Percentiles rank a stretch among this genome's conserved stretches.
These are phyloP conservation scores for Aschersonia sp. DNA, from an alignment of 2,329 filamentous ascomycete species.

Conservation along the genomic window DNA sequence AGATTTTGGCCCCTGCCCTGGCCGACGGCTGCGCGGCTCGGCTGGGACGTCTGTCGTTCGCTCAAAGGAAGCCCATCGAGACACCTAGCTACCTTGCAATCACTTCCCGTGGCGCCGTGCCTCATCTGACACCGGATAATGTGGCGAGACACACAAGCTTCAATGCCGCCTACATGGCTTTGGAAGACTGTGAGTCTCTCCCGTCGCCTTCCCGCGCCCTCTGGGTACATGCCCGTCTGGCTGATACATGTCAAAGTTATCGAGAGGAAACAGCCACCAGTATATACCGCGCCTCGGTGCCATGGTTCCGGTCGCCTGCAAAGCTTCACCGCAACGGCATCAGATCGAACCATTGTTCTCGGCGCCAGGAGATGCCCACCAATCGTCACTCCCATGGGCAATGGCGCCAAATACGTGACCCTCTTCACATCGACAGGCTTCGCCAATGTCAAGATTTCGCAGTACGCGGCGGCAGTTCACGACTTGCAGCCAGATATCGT, in stretches of 20 bases:
- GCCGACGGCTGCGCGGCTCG: slow-evolving; percentile 36
- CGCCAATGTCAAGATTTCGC: slow-evolving; percentile 48
- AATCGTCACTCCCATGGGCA: slow-evolving; percentile 54
- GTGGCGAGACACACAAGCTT: slow-evolving; percentile 50
- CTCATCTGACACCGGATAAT: slow-evolving; percentile 81
- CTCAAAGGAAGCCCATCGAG: slow-evolving; percentile 47
- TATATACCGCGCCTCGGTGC: slow-evolving; percentile 25
- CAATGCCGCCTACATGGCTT: slow-evolving; percentile 58
- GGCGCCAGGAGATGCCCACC: slow-evolving; percentile 66
- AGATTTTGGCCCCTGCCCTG: slow-evolving; percentile 27
- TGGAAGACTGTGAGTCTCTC: slow-evolving; percentile 74
- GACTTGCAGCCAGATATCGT: slow-evolving; percentile 67
- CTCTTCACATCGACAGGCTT: slow-evolving; percentile 84
- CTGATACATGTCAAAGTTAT: slow-evolving; percentile 27
- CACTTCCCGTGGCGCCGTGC: slow-evolving; percentile 70
- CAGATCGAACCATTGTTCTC: slow-evolving; percentile 53
- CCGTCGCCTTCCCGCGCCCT: background rate
- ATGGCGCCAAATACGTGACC: slow-evolving; percentile 56
- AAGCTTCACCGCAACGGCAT: slow-evolving; percentile 59
- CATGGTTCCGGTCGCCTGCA: slow-evolving; percentile 43
- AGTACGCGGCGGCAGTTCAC: slow-evolving; percentile 52
- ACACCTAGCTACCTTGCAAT: slow-evolving; percentile 74
- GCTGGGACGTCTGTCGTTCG: slow-evolving; percentile 50
- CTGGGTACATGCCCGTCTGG: background rate
- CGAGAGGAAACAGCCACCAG: slow-evolving; percentile 35